Percentiles rank a stretch among this genome's conserved stretches.
These are phyloP conservation scores for Cercospora canescens DNA, from an alignment of 2,329 filamentous ascomycete species.

Conservation along the genomic window DNA sequence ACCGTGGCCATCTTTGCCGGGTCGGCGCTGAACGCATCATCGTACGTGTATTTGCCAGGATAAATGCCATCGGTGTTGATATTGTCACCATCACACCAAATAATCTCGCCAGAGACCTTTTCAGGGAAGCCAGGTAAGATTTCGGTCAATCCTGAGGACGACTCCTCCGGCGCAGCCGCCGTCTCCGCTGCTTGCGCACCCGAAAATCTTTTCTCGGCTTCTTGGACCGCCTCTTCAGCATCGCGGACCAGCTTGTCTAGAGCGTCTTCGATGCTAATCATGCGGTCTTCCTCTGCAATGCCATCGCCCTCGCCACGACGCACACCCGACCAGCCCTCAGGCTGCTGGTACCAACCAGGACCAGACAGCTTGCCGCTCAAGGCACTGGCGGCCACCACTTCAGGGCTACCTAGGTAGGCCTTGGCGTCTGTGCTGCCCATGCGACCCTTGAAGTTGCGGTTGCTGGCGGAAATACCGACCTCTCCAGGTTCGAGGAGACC, in stretches of 20 bases:
- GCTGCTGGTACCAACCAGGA: constrained; percentile 75
- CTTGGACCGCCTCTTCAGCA: constrained; percentile 62
- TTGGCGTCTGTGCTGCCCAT: constrained; percentile 81
- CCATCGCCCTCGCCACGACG: constrained; percentile 72
- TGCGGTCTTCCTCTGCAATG: constrained; percentile 62
- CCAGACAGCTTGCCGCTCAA: constrained; percentile 71
- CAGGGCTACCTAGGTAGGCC: constrained; percentile 84
- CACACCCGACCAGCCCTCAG: constrained; percentile 66
- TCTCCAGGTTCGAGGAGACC: constrained; percentile 84
- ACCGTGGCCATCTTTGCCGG: constrained; percentile 80
- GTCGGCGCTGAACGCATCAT: constrained; percentile 75
- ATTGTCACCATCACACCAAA: constrained; percentile 84
- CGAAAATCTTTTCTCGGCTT: constrained; percentile 51
- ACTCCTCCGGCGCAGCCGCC: constrained; percentile 25
- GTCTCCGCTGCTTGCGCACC: constrained; percentile 35
- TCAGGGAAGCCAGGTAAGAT: constrained; percentile 86
- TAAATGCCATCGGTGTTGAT: constrained; percentile 94
- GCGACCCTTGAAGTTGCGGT: constrained; percentile 88
- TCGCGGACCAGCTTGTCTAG: constrained; percentile 71
- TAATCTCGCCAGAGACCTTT: constrained; percentile 78
- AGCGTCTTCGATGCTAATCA: constrained; percentile 67
- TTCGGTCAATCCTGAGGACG: constrained; percentile 56
- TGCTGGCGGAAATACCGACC: constrained; percentile 78
- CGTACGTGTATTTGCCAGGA: constrained; percentile 88
- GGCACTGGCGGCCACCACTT: constrained; percentile 89